Percentiles rank a stretch among this genome's conserved stretches.
Evolutionary conservation across 1,284 basidiomycete genomes (phyloP).

Genomic region (Singerocomus rubriflavus): DNA sequence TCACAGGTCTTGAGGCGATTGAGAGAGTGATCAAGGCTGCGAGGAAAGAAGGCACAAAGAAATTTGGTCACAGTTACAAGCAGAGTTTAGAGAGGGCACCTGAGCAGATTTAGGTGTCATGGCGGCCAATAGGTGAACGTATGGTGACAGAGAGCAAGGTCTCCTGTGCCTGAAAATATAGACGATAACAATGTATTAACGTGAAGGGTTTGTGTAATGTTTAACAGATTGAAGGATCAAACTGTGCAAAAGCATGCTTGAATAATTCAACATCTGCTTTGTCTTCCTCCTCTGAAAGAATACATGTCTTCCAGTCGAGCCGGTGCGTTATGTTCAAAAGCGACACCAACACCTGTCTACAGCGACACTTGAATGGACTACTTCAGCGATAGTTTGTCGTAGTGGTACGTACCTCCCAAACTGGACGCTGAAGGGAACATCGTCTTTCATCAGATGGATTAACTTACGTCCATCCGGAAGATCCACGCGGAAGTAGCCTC

Average conservation of each 20-base stretch:
- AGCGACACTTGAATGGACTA: neutral
- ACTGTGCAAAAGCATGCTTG: conserved; percentile 75
- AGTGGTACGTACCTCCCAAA: conserved; percentile 78
- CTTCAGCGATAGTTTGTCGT: neutral
- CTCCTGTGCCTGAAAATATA: conserved; percentile 1
- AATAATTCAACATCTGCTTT: conserved; percentile 77
- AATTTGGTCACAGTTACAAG: conserved; percentile 68
- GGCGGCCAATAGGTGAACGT: neutral
- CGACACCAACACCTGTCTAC: conserved; percentile 74
- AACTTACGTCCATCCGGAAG: conserved; percentile 83
- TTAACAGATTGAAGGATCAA: conserved; percentile 50
- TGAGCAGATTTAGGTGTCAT: conserved; percentile 23
- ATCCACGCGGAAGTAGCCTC: conserved; percentile 88
- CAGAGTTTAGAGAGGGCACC: conserved; percentile 46
- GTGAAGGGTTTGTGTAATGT: neutral
- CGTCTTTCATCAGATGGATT: conserved; percentile 79
- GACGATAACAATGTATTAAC: neutral
- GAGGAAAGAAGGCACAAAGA: conserved; percentile 55
- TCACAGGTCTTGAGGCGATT: conserved; percentile 80
- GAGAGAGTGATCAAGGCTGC: conserved; percentile 73
- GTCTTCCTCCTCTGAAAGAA: conserved; percentile 78
- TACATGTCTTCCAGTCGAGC: conserved; percentile 88
- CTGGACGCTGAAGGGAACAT: conserved; percentile 81
- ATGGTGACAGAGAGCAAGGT: neutral
- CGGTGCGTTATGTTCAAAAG: conserved; percentile 74